Base-by-base conservation (phyloP, 331 rosid species). In the Dryas integrifolia region DNA sequence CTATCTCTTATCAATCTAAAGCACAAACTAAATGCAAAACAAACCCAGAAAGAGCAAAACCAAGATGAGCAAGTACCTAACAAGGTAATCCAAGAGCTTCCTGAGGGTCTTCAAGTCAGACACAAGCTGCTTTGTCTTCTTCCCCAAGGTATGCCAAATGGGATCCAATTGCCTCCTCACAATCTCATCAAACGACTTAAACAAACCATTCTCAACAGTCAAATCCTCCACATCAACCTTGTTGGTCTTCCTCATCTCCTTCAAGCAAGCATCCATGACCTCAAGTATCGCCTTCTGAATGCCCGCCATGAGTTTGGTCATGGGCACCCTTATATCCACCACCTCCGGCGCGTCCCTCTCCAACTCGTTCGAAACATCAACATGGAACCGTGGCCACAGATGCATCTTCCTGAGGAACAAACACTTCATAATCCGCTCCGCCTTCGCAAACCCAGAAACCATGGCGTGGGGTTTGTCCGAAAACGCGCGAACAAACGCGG, bases 211-310 rank as follows among this genome's bases (percentile, higher is more conserved):
- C 77, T 94, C 98, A 49, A 89, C 90, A 2, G 97, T 94, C 82
- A 94, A 61, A 67, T 94, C 95, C 86, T 94, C 97, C 18, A 91
- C 87, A 50, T 94, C 97, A 21, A 94, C 96, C 83, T 89, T 94
- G 48, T 94, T 94, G 2, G 97, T 94, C 85, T 86, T 94, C 91
- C 96, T 82, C 96, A 94, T 89, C 82, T 94, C 98, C 84, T 94
- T 94, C 84, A 91, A 76, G 73, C 98, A 94, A 16, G 92, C 98
- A 35, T 89, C 98, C 97, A 94, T 89, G 7, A 94, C 97, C 85
- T 94, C 97, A 11, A 94, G 11, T 5, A 94, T 86, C 0, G 97
- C 90, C 67, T 77, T 89, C 86, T 94, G 97, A 69, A 94, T 91
- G 64, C 88, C 96, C 81, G 82, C 71, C 98, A 91, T 91, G 53